These are phyloP conservation scores for Fusarium sp. DNA, from an alignment of 2,329 filamentous ascomycete species.

Conservation along the genomic window DNA sequence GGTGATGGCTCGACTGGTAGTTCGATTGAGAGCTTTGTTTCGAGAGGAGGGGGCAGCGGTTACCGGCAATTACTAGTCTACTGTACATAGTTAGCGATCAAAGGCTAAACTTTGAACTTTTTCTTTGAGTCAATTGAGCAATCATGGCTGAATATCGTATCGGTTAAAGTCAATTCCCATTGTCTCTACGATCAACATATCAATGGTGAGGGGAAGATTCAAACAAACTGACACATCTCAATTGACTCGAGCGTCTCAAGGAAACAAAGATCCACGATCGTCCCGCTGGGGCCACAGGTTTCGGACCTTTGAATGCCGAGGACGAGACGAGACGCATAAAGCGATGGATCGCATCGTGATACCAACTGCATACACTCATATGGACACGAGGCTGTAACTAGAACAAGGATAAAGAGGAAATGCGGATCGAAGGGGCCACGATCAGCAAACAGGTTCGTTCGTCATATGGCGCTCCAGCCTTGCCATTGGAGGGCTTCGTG, in stretches of 20 bases:
- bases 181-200: slow-evolving; percentile 12
- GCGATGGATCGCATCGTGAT: slow-evolving; percentile 10
- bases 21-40: slow-evolving; percentile 38
- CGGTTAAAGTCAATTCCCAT: slow-evolving; percentile 30
- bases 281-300: slow-evolving; percentile 14
- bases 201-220: slow-evolving; percentile 10
- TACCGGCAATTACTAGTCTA: slow-evolving; percentile 34
- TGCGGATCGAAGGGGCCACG: slow-evolving; percentile 17
- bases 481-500: slow-evolving; percentile 23
- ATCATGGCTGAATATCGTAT: slow-evolving; percentile 16
- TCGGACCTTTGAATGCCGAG: slow-evolving; percentile 30
- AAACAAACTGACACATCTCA: slow-evolving; percentile 8
- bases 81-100: slow-evolving; percentile 1
- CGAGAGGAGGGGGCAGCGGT: slow-evolving; percentile 41
- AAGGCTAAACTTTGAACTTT: slow-evolving; percentile 18
- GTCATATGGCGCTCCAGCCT: slow-evolving; percentile 14
- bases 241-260: slow-evolving; percentile 7
- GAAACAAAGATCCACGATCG: slow-evolving; percentile 21
- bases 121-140: slow-evolving; percentile 21
- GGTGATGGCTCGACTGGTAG: slow-evolving; percentile 23
- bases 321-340: background rate
- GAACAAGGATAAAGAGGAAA: slow-evolving; percentile 24
- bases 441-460: slow-evolving; percentile 31
- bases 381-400: slow-evolving; percentile 2
- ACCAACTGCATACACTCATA: background rate